A percentile compares a stretch with the other conserved stretches of the same genome.
These are phyloP conservation scores for Populus hybrid DNA, from an alignment of 441 rosid genomes.

Conservation along the genomic window DNA sequence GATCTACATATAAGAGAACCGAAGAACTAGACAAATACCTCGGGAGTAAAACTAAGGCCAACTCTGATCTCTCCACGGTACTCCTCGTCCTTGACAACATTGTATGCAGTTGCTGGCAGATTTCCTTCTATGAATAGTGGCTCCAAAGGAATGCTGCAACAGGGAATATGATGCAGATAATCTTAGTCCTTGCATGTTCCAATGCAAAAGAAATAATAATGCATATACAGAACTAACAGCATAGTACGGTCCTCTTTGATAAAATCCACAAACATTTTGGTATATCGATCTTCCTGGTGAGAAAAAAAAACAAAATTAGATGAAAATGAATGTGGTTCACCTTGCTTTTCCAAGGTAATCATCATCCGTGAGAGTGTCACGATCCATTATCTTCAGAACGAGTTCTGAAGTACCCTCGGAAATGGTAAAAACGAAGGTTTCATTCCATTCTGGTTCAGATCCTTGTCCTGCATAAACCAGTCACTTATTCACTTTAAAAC, in stretches of 20 bases:
- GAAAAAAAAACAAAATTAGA: neutral
- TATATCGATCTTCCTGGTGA: neutral
- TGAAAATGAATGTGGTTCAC: constrained; percentile 31
- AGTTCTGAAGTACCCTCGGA: constrained; percentile 49
- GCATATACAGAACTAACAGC: neutral
- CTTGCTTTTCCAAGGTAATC: constrained; percentile 61
- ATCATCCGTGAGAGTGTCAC: constrained; percentile 43
- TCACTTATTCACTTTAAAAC: neutral
- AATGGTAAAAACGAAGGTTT: constrained; percentile 62
- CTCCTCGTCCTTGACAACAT: constrained; percentile 35
- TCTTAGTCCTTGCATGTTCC: neutral
- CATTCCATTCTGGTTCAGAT: constrained; percentile 69
- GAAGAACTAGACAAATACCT: constrained; percentile 19
- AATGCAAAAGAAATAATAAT: too few species aligned
- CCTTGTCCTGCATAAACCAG: constrained; percentile 45
- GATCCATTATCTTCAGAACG: constrained; percentile 53
- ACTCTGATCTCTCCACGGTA: constrained; percentile 37
- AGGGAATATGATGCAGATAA: neutral
- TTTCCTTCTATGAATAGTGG: constrained; percentile 34
- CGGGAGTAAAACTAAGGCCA: constrained; percentile 37
- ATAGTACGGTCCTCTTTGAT: neutral
- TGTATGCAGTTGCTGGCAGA: constrained; percentile 31
- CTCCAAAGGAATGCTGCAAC: constrained; percentile 35
- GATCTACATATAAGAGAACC: neutral
- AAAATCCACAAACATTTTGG: neutral